Base-by-base conservation (phyloP, 2,329 filamentous ascomycete species). In the Monosporascus sp. region DNA sequence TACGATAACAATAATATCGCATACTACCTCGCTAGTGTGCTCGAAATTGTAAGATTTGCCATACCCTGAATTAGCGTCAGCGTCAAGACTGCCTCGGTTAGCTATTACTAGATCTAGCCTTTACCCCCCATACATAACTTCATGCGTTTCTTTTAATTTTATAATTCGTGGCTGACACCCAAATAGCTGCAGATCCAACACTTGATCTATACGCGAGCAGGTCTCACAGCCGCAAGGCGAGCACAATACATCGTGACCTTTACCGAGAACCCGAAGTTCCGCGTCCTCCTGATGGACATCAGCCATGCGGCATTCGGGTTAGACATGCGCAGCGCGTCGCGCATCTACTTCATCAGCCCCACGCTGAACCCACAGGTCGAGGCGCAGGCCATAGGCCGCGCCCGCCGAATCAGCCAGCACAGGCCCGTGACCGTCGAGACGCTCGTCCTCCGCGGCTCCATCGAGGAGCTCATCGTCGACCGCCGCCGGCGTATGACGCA, bases 331-430 rank as follows among this genome's bases (percentile, higher is more conserved):
- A 85, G 83, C 11, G 92, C 92, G 1, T 94, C 88, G 5, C 78
- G 93, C 2, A 86, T 97, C 9, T 95, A 91, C 70, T 97, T 97
- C 57, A 80, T 96, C 52, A 93, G 88, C 58, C 92, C 93, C 0
- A 89, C 96, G 14, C 87, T 94, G 67, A 88, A 92, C 50, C 90
- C 90, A 0, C 83, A 89, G 58, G 80, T 96, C 1, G 89, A 96
- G 67, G 90, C 89, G 1, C 93, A 97, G 69, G 93, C 93, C 0
- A 90, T 97, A 57, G 96, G 95, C 55, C 86, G 93, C 65, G 90
- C 89, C 0, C 88, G 95, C 60, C 81, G 93, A 14, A 95, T 97
- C 61, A 91, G 90, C 11, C 92, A 97, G 68, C 85, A 76, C 51
- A 86, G 82, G 55, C 82, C 85, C 0, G 92, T 97, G 0, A 83